Evolutionary conservation across 306 rosid genomes (phyloP).

Genomic region (Lupinus albus): DNA sequence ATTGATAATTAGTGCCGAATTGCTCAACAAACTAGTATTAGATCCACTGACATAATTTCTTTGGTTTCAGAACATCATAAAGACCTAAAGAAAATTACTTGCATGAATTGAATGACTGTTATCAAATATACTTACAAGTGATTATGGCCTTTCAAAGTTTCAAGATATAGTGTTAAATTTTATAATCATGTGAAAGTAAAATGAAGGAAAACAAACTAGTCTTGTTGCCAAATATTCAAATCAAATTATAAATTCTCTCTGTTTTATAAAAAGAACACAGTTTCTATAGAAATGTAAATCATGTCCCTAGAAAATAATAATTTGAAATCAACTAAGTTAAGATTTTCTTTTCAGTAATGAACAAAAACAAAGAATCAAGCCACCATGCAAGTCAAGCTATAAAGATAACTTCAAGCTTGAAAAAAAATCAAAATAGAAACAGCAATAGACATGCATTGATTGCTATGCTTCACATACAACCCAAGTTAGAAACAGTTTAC

Average conservation of each 20-base stretch:
- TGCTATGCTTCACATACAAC: constrained; percentile 65
- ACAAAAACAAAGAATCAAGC: neutral
- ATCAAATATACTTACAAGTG: no score
- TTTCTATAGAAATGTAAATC: neutral
- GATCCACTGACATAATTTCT: no score
- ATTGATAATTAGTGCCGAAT: no score
- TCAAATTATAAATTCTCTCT: neutral
- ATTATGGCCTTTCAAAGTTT: no score
- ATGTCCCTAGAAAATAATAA: constrained; percentile 2
- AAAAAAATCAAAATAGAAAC: neutral
- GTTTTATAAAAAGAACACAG: no score
- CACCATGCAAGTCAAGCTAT: neutral
- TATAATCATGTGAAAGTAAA: neutral
- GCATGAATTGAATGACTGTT: no score
- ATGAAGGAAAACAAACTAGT: neutral
- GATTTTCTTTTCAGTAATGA: neutral
- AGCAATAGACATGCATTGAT: constrained; percentile 35
- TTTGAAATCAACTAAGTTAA: constrained; percentile 15
- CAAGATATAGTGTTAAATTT: neutral
- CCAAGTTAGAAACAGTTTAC: constrained; percentile 38
- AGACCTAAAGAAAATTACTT: no score
- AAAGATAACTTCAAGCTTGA: neutral
- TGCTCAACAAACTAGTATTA: no score
- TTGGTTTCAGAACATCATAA: no score
- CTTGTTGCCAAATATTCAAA: neutral